Evolutionary conservation across 1,284 basidiomycete genomes (phyloP).

Genomic region (Sporisorium iseilematis-ciliati): DNA sequence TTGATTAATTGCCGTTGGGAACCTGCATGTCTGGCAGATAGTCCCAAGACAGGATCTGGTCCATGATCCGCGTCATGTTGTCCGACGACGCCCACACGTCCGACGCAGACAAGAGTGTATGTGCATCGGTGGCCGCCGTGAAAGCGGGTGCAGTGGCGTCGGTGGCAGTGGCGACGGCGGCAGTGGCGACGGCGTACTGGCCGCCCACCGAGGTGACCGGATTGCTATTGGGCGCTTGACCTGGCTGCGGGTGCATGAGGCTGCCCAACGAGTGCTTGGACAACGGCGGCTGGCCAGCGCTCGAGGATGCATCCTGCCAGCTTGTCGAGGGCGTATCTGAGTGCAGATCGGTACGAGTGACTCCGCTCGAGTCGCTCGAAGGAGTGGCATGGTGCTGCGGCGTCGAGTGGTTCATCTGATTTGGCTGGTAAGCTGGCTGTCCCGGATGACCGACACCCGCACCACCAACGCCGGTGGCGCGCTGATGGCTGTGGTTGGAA

Average conservation of each 20-base stretch:
- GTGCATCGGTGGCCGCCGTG: not conserved
- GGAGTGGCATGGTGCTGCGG: not conserved
- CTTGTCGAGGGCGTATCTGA: not conserved
- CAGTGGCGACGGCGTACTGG: not conserved
- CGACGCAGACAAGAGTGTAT: conserved; percentile 2
- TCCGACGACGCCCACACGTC: conserved; percentile 14
- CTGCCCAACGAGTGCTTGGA: not conserved
- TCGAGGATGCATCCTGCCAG: conserved; percentile 9
- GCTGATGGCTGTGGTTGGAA: not conserved
- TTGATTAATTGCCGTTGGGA: conserved; percentile 7
- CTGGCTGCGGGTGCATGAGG: not conserved
- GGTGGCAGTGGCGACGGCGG: too few relatives aligned
- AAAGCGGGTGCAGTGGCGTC: not conserved
- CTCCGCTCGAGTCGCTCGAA: not conserved
- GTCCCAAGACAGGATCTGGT: conserved; percentile 29
- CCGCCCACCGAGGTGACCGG: not conserved
- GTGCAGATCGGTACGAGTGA: not conserved
- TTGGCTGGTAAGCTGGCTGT: not conserved
- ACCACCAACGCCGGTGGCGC: not conserved
- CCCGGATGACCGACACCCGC: not conserved
- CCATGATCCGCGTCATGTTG: conserved; percentile 36
- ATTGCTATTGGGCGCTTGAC: not conserved
- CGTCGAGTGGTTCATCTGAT: not conserved
- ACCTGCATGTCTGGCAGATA: not conserved
- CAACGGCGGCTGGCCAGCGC: not conserved